These are phyloP conservation scores for Fistulifera pelliculosa DNA, from an alignment of 108 stramenopile genomes.

Conservation along the genomic window DNA sequence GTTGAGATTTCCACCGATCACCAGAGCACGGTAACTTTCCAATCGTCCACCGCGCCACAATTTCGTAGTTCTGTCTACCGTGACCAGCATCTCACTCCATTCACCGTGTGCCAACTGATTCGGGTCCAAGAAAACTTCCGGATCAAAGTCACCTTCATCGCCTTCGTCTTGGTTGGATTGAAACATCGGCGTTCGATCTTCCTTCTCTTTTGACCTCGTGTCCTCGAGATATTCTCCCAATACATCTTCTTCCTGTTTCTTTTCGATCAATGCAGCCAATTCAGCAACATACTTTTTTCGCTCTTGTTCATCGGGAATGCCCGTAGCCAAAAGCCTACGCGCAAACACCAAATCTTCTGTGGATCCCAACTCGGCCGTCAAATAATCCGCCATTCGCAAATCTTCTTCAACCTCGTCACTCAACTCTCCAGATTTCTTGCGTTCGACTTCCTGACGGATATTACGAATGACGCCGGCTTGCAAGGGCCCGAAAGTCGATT, in stretches of 20 bases:
- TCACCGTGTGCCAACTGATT: slow-evolving; percentile 44
- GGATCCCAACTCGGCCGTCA: slow-evolving; percentile 53
- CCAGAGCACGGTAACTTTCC: slow-evolving; percentile 82
- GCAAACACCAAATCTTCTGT: slow-evolving; percentile 62
- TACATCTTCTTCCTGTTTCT: slow-evolving; percentile 14
- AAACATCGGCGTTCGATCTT: neutral
- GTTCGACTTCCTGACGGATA: neutral
- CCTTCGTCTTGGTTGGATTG: neutral
- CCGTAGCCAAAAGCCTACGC: slow-evolving; percentile 33
- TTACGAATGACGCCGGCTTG: neutral
- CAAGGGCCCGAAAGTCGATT: slow-evolving; percentile 3
- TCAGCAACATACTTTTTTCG: slow-evolving; percentile 18
- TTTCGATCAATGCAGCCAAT: slow-evolving; percentile 25
- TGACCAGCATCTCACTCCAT: slow-evolving; percentile 43
- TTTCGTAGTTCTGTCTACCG: slow-evolving; percentile 80
- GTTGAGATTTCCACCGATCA: slow-evolving; percentile 80
- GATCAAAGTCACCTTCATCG: slow-evolving; percentile 10
- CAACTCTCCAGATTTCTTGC: neutral
- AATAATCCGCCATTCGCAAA: slow-evolving; percentile 53
- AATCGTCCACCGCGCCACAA: slow-evolving; percentile 88
- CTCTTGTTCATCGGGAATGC: slow-evolving; percentile 32
- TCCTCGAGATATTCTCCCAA: neutral
- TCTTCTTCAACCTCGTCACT: slow-evolving; percentile 28
- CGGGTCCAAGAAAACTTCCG: slow-evolving; percentile 24
- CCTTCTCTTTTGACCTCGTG: neutral